Evolutionary conservation across 768 basidiomycete species (phyloP).

Genomic region (Lentinula aciculospora): DNA sequence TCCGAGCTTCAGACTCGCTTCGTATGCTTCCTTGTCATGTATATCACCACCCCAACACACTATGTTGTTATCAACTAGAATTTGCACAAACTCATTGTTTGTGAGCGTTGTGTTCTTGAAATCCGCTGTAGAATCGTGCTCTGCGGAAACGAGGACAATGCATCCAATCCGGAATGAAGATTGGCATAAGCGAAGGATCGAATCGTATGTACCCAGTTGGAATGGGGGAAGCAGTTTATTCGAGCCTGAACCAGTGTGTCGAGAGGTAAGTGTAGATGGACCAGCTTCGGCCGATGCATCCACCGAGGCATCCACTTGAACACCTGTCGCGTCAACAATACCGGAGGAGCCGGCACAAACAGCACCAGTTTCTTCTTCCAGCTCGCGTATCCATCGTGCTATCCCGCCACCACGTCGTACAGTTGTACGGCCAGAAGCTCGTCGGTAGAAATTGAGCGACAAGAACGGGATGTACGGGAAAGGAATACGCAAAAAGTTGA

Average conservation of each 20-base stretch:
- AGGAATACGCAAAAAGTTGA: constrained; percentile 63
- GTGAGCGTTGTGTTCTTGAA: constrained; percentile 84
- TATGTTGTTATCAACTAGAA: constrained; percentile 64
- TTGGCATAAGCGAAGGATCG: constrained; percentile 65
- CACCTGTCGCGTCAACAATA: constrained; percentile 22
- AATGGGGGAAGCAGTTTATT: constrained; percentile 73
- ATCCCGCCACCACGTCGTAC: constrained; percentile 41
- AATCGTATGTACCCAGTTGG: constrained; percentile 74
- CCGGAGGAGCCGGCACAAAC: constrained; percentile 41
- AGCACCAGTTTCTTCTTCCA: constrained; percentile 85
- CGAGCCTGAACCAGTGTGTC: constrained; percentile 25
- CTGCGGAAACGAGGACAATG: constrained; percentile 78
- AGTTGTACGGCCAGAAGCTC: constrained; percentile 29
- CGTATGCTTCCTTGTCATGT: constrained; percentile 74
- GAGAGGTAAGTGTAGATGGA: constrained; percentile 40
- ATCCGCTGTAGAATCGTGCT: constrained; percentile 83
- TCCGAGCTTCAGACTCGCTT: constrained; percentile 69
- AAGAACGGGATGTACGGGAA: constrained; percentile 52
- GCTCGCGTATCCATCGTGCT: constrained; percentile 72
- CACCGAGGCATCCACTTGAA: constrained; percentile 19
- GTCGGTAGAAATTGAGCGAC: constrained; percentile 38
- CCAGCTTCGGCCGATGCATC: constrained; percentile 28
- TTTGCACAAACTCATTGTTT: constrained; percentile 61
- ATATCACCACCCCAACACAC: constrained; percentile 93
- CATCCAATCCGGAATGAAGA: constrained; percentile 71